Percentiles rank a stretch among this genome's conserved stretches.
Evolutionary conservation across 148 eudicot genomes (phyloP).

Genomic region (Vaccinium myrtillus): DNA sequence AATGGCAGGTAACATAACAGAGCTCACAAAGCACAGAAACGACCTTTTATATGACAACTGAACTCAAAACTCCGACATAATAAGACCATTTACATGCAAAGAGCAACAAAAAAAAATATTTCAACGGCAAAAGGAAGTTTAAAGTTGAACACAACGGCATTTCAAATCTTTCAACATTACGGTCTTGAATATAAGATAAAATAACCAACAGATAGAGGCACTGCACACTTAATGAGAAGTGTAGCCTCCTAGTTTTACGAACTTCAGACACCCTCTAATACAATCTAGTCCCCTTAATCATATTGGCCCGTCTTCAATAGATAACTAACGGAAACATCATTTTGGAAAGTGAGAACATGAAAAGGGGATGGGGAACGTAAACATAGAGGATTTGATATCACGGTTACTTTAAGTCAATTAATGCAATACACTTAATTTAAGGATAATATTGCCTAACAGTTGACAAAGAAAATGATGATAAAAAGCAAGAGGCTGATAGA

Average conservation of each 20-base stretch:
- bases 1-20: not conserved
- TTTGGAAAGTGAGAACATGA: not conserved
- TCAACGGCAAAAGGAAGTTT: not conserved
- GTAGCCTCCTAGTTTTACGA: conserved; percentile 4
- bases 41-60: not conserved
- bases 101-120: not conserved
- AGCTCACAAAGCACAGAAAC: not conserved
- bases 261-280: not conserved
- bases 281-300: not conserved
- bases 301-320: not conserved
- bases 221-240: not conserved
- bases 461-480: not conserved
- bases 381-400: not conserved
- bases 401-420: not conserved
- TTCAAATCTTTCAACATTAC: not conserved
- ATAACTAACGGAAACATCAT: not conserved
- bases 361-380: not conserved
- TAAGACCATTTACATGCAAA: not conserved
- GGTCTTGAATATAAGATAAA: not conserved
- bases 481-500: conserved; percentile 19
- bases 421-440: not conserved
- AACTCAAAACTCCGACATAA: not conserved
- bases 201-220: not conserved
- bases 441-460: not conserved
- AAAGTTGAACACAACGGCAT: not conserved